phyloP scores from a whole-genome alignment of 257 asterid genomes.

The Paraleonurus japonicus region DNA sequence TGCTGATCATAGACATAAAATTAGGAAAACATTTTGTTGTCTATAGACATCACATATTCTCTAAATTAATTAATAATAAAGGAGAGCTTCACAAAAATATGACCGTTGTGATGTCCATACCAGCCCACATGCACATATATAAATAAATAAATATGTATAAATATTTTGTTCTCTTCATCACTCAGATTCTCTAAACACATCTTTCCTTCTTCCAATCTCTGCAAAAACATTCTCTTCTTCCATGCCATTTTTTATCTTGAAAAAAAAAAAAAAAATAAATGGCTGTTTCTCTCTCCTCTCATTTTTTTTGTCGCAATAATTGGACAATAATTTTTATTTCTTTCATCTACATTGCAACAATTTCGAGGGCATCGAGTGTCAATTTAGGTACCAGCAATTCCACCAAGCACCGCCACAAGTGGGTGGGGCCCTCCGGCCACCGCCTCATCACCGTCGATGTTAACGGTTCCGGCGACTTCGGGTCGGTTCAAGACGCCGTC shows the following conservation, averaged over 20 bases:
- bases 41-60: neutral
- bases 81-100: slow-evolving; percentile 28
- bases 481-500: slow-evolving; percentile 72
- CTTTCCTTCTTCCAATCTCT: neutral
- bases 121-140: neutral
- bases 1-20: neutral
- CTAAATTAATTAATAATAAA: neutral
- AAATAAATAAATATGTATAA: neutral
- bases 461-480: slow-evolving; percentile 62
- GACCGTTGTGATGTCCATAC: slow-evolving; percentile 56
- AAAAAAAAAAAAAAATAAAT: too few relatives aligned
- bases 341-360: slow-evolving; percentile 19
- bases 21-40: neutral
- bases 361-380: too few relatives aligned
- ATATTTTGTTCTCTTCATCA: slow-evolving; percentile 12
- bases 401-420: slow-evolving; percentile 34
- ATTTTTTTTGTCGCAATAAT: neutral
- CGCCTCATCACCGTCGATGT: slow-evolving; percentile 63
- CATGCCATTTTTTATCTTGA: slow-evolving; percentile 1
- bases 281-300: slow-evolving; percentile 23
- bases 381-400: too few relatives aligned
- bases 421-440: slow-evolving; percentile 80
- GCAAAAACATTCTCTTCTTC: slow-evolving; percentile 17
- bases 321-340: neutral
- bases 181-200: slow-evolving; percentile 15